These are phyloP conservation scores for Rhodotorula graminis DNA, from an alignment of 768 basidiomycete species.

Conservation along the genomic window DNA sequence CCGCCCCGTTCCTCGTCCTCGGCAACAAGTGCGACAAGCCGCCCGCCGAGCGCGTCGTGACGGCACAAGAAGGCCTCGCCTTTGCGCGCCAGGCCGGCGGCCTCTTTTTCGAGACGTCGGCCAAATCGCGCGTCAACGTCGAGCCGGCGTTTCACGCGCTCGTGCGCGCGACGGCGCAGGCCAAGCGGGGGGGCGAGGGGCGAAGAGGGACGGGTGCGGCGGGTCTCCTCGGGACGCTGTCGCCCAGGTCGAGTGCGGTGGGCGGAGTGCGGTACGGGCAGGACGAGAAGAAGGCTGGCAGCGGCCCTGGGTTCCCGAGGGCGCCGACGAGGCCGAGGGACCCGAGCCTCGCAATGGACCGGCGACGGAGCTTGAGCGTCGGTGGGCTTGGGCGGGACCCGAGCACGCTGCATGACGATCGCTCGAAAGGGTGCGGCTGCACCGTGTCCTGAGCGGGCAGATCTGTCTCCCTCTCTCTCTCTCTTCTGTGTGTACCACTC, in stretches of 20 bases:
- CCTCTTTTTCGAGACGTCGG: slow-evolving; percentile 42
- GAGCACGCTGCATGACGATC: not conserved
- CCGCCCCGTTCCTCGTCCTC: slow-evolving; percentile 81
- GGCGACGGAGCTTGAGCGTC: slow-evolving; percentile 32
- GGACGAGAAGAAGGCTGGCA: slow-evolving; percentile 13
- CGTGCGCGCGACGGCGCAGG: slow-evolving; percentile 34
- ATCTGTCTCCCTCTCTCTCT: not conserved
- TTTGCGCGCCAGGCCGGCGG: slow-evolving; percentile 30
- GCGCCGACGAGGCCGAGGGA: slow-evolving; percentile 8
- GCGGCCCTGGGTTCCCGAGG: not conserved
- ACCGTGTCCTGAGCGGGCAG: not conserved
- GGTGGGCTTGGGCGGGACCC: slow-evolving; percentile 35
- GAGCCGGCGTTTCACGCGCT: slow-evolving; percentile 53
- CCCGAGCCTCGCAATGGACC: slow-evolving; percentile 24
- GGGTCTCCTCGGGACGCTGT: not conserved
- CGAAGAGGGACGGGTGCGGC: not conserved
- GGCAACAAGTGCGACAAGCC: slow-evolving; percentile 84
- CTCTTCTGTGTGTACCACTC: not conserved
- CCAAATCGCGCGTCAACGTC: slow-evolving; percentile 44
- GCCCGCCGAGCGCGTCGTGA: slow-evolving; percentile 54
- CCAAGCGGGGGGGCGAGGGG: not conserved
- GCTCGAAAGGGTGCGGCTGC: slow-evolving; percentile 25
- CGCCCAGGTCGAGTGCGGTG: not conserved
- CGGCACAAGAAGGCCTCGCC: not conserved
- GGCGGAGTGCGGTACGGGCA: slow-evolving; percentile 16